These are phyloP conservation scores for Rhododendron williamsianum DNA, from an alignment of 148 eudicot species.

Conservation along the genomic window DNA sequence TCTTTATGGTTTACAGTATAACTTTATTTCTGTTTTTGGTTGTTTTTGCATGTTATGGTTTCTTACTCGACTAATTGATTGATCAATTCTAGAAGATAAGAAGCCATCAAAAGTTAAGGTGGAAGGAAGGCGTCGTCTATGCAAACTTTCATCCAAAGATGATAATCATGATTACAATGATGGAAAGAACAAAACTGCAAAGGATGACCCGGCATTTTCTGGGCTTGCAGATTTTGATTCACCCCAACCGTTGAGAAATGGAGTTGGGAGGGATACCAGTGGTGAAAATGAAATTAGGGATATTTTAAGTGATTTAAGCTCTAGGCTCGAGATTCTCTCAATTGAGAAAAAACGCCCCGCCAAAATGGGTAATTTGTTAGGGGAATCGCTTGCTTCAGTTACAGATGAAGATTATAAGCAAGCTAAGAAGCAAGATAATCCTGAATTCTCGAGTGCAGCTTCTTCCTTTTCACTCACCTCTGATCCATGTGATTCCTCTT, in stretches of 20 bases:
- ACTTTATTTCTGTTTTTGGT: no score
- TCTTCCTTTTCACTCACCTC: slow-evolving; percentile 45
- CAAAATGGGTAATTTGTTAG: slow-evolving; percentile 25
- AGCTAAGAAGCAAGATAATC: slow-evolving; percentile 21
- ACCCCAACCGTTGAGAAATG: slow-evolving; percentile 36
- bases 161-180: slow-evolving; percentile 18
- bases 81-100: slow-evolving; percentile 25
- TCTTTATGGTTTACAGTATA: background rate
- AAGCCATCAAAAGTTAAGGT: slow-evolving; percentile 54
- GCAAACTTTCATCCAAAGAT: slow-evolving; percentile 43
- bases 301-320: slow-evolving; percentile 66
- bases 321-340: slow-evolving; percentile 68
- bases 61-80: background rate
- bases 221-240: slow-evolving; percentile 59
- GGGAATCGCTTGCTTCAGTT: slow-evolving; percentile 23
- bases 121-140: slow-evolving; percentile 82
- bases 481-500: slow-evolving; percentile 33
- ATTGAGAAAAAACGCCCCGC: slow-evolving; percentile 62
- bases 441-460: slow-evolving; percentile 34
- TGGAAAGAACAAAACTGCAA: background rate
- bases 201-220: slow-evolving; percentile 24
- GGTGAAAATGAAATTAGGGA: slow-evolving; percentile 69
- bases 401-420: slow-evolving; percentile 19
- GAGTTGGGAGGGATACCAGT: slow-evolving; percentile 18
- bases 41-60: background rate